phyloP scores from a whole-genome alignment of 805 yeast genomes.

The Cyberlindnera nakhonratchasimensis region DNA sequence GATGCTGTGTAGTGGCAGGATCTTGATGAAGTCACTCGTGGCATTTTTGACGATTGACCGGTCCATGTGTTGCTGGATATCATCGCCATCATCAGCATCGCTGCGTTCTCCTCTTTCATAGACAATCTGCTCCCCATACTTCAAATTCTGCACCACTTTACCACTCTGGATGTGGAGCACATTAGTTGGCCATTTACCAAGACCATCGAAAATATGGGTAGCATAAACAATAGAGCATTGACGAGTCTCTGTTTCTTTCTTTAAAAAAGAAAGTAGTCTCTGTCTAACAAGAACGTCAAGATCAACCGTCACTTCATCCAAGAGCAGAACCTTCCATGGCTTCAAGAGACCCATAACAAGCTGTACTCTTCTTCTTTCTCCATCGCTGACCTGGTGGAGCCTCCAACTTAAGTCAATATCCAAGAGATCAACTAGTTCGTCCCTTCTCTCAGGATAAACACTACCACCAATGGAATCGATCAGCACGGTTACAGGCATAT shows the following conservation, averaged over 20 bases:
- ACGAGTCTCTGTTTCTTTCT: slow-evolving; percentile 66
- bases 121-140: slow-evolving; percentile 32
- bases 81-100: slow-evolving; percentile 19
- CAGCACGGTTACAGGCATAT: slow-evolving; percentile 79
- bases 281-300: slow-evolving; percentile 88
- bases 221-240: slow-evolving; percentile 83
- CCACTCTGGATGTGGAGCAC: slow-evolving; percentile 79
- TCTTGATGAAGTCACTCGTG: slow-evolving; percentile 27
- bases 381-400: slow-evolving; percentile 90
- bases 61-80: slow-evolving; percentile 23
- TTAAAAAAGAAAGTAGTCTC: slow-evolving; percentile 65
- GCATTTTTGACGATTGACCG: slow-evolving; percentile 16
- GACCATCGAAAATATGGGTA: slow-evolving; percentile 95
- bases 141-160: slow-evolving; percentile 35
- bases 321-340: slow-evolving; percentile 84
- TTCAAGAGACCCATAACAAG: slow-evolving; percentile 86
- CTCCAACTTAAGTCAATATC: slow-evolving; percentile 90
- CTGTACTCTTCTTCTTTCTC: slow-evolving; percentile 93
- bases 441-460: slow-evolving; percentile 66
- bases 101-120: slow-evolving; percentile 18
- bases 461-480: slow-evolving; percentile 83
- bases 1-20: slow-evolving; percentile 47
- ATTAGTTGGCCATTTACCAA: slow-evolving; percentile 86
- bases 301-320: slow-evolving; percentile 97
- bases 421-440: slow-evolving; percentile 65